Evolutionary conservation across 2,329 filamentous ascomycete species (phyloP), one percentile per base, ranked within the genome.

Genomic region (Xylariaceae sp.): DNA sequence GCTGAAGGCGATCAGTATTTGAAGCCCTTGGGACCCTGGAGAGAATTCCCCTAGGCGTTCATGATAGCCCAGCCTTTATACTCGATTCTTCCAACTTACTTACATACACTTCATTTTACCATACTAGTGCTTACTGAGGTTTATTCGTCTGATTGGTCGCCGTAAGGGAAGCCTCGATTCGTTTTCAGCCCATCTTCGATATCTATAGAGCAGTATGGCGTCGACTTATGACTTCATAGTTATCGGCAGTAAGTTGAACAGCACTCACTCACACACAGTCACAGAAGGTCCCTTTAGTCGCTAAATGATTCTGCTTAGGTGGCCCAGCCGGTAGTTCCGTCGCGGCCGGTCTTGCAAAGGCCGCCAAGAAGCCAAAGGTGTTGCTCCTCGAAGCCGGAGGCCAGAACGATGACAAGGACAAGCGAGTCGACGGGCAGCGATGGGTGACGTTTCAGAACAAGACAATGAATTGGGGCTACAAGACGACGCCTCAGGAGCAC

Each of bases 311-410:
- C 32, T 16, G 7, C 5, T 37, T 55, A 84, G 84, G 77, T 57
- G 85, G 86, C n/a, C 81, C 86, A 2, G 78, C 86, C 7, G 86
- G 86, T 7, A 80, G 80, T 47, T 73, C 81, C 1, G 66, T 88
- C 14, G 85, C 86, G 0, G 71, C 79, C 1, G 72, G 75, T 0
- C 78, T 89, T 3, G 78, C 83, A 1, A 70, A 74, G 18, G 73
- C 80, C 0, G 40, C 74, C 0, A 74, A 75, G 37, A 74, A 71
- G 7, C 85, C 85, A 0, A 75, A 67, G 0, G 79, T 89, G 1
- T 77, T 88, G 1, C 75, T 89, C 1, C 70, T 89, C 2, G 86
- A 89, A 70, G 85, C 85, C 1, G 86, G 86, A 10, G 71, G 75
- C 1, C 47, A 62, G 7, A 81, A 85, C 46, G 75, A 78, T 1